Base-by-base conservation (phyloP, 768 basidiomycete genomes). In the Mycena olivaceomarginata region DNA sequence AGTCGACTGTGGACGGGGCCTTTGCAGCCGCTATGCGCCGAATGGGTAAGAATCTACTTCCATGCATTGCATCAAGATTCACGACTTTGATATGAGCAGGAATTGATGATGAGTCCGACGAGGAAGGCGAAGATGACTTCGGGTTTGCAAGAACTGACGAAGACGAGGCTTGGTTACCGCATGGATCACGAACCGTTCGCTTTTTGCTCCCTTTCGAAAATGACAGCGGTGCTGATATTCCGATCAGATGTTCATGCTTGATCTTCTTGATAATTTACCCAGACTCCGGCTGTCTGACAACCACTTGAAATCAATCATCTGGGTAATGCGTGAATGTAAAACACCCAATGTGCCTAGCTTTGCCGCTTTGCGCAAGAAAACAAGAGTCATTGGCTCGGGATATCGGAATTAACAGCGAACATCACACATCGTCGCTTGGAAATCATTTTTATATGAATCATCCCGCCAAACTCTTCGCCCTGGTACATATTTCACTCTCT, bases 261-360 rank as follows among this genome's bases (percentile, higher is more conserved):
- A 86, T 53, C 18, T 85, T 8, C 64, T 86, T 0, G 86, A 86
- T 65, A 84, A 83, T 70, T 69, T 85, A 2, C 86, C 85, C 1
- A 82, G 82, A 13, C 76, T 84, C 8, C 80, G 85, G 0, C 80
- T 87, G 1, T 86, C 86, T 3, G 82, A 83, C 64, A 82, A 84
- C 60, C 85, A 85, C 9, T 43, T 87, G 13, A 82, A 83, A 60
- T 59, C 78, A 15, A 81, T 86, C 51, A 68, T 86, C 0, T 86
- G 84, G 85, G 81, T 81, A 4, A 85, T 86, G 84, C 70, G 76
- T 4, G 81, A 86, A 66, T 83, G 80, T 43, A 80, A 81, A 5
- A 82, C 82, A 48, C 80, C 78, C 4, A 74, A 85, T 78, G 84
- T 87, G 2, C 86, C 85, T 9, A 74, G 82, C 5, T 84, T 85